Base-by-base conservation (phyloP, 2,329 filamentous ascomycete genomes). In the Trichoderma gracile region DNA sequence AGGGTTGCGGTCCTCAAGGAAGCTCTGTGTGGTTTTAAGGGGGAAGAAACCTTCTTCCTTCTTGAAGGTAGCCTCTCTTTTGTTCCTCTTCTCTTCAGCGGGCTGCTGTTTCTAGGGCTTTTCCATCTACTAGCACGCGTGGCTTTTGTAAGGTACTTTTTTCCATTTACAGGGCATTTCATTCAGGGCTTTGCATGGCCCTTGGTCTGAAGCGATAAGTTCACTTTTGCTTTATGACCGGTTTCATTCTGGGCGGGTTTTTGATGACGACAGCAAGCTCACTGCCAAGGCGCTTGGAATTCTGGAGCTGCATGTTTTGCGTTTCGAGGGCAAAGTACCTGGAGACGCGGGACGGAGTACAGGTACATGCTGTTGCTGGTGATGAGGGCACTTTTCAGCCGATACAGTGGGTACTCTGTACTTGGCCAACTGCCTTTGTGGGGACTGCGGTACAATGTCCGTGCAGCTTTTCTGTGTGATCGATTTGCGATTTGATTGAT, bases 221-320 rank as follows among this genome's bases (percentile, higher is more conserved):
- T 30, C 23, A 30, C 33, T 17, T n/a, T 12, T 19, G 15, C 17
- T 25, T 53, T 33, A 5, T 27, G 3, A 9, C 10, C 30, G 30
- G 9, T 33, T 33, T 33, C 30, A 33, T 33, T 33, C 30, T 33
- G 30, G 30, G 30, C 30, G 30, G 30, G 30, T 10, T 33, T 33
- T 33, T 33, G 58, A 61, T 61, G 58, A 61, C 58, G 58, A 53
- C 58, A 61, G 40, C 58, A 33, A 30, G 38, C 38, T n/a, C 43
- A 61, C 43, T 61, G 58, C 58, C 58, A 61, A 61, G 58, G 40
- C 58, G 47, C 58, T 54, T 53, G 21, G 38, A 23, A 17, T 43
- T 15, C 56, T 19, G 9, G 45, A 59, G 21, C 54, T 21, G 21
- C 53, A 55, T 38, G 27, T n/a, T 53, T 19, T 45, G 50, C 38